Evolutionary conservation across 306 rosid species (phyloP), one percentile per base, ranked within the genome.

Genomic region (Glycyrrhiza uralensis): DNA sequence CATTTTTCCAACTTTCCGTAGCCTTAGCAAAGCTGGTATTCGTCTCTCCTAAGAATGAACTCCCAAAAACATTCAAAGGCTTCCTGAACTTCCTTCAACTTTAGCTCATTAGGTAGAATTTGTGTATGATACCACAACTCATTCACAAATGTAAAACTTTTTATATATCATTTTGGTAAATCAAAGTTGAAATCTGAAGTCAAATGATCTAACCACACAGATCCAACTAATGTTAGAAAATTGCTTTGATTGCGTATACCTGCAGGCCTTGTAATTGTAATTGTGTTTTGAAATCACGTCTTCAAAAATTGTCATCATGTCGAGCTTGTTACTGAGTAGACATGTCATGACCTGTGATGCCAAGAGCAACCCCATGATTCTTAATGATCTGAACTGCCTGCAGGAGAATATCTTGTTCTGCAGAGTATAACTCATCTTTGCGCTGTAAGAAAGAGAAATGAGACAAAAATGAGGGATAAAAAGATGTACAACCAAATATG

Each of bases 371-470:
- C 38, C 92, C 98, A 17, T 86, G 87, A 61, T 65, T 81, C 80
- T 86, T 86, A 17, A 91, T 87, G 61, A 87, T 86, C 72, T 83
- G 84, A 78, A 79, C 87, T 22, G 96, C 78, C 71, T 28, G 85
- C 57, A 93, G 82, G 38, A 93, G 92, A 74, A 89, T 83, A 6
- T 93, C 97, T 80, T 91, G 92, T 72, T 93, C 84, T n/a, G 92
- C 87, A 1, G 91, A 67, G 83, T 71, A 79, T 3, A 81, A 26
- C 75, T 93, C 96, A 6, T 86, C 84, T 82, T 74, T 89, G 81
- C 85, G 84, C 98, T 93, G 83, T 45, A 82, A 60, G 50, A 26
- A 49, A 44, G 11, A 42, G 49, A 38, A 17, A 12, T 17, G 28
- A 81, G 62, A 29, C 11, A 29, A 55, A 50, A 38, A 46, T n/a